Base-by-base conservation (phyloP, 805 yeast genomes). In the Priceomyces carsonii region DNA sequence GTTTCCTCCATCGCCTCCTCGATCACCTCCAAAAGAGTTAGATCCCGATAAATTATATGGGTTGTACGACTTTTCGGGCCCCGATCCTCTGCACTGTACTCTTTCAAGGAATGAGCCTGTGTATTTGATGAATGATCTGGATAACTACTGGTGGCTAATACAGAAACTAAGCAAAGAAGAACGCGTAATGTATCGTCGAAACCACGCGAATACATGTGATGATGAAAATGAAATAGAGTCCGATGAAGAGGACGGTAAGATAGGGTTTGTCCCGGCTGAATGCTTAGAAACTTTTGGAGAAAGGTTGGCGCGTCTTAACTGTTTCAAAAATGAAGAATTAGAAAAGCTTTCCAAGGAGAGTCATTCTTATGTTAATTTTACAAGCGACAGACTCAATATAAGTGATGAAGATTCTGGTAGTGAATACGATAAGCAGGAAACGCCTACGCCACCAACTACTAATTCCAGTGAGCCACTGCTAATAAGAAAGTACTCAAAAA, bases 201-300 rank as follows among this genome's bases (percentile, higher is more conserved):
- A 23, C 19, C 19, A 12, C 8, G 18, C 15, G 26, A 34, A 42
- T 35, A 39, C 21, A 15, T 40, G 32, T 5, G 42, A 43, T 17
- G 38, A 40, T 10, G 43, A 30, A 18, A 52, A 47, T 9, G 51
- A 45, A 7, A 41, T 50, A 6, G 31, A 32, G 4, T 30, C 45
- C 17, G 63, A 61, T 18, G 63, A 55, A n/a, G 73, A 67, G 69
- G 85, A 80, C 54, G 81, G 81, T 3, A 74, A 80, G 46, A 80
- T 91, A 35, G 99, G 99, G 1, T 93, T 90, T 66, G 95, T 95
- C 2, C 99, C 99, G 1, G 98, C 97, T 1, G 99, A 93, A 57
- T 79, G 93, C 39, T 65, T 93, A 23, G 99, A 93, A 59, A 87
- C 96, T 0, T 89, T 86, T 42, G 84, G 80, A 30, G 99, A 93